Evolutionary conservation across 2,329 filamentous ascomycete species (phyloP).

Genomic region (Fusarium keratoplasticum): DNA sequence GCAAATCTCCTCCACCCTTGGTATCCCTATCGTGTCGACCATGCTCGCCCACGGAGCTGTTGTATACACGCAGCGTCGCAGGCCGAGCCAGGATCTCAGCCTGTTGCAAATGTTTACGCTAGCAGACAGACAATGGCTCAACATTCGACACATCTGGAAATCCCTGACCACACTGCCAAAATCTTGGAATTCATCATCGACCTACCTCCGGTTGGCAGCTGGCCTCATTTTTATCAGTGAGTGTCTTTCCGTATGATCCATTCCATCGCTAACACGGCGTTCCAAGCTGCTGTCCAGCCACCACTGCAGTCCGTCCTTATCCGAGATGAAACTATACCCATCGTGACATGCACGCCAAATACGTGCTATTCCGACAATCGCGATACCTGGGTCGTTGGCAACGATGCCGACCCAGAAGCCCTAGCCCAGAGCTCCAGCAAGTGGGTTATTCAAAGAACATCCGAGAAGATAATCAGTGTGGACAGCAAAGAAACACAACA

Average conservation of each 20-base stretch:
- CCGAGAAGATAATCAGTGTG: not conserved
- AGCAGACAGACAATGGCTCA: conserved; percentile 20
- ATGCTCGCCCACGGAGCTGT: conserved; percentile 25
- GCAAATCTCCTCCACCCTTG: not conserved
- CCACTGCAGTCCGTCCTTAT: conserved; percentile 6
- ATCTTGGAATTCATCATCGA: not conserved
- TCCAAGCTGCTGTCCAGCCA: conserved; percentile 17
- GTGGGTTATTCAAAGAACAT: not conserved
- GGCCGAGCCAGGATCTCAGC: conserved; percentile 1
- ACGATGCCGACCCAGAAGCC: conserved; percentile 7
- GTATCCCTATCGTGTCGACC: conserved; percentile 23
- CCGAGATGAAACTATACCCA: conserved; percentile 2
- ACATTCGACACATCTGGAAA: not conserved
- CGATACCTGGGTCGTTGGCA: not conserved
- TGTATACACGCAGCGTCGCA: conserved; percentile 25
- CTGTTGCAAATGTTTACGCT: conserved; percentile 17
- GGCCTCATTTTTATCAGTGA: conserved; percentile 23
- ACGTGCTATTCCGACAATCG: not conserved
- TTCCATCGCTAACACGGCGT: not conserved
- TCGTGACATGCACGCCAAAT: not conserved
- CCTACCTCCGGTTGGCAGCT: conserved; percentile 9
- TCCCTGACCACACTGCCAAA: not conserved
- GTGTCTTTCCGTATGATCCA: not conserved
- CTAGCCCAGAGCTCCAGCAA: not conserved
- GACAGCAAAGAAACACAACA: not conserved